Percentiles rank a stretch among this genome's conserved stretches.
phyloP scores from a whole-genome alignment of 768 basidiomycete species.

The Lactarius akahatsu region DNA sequence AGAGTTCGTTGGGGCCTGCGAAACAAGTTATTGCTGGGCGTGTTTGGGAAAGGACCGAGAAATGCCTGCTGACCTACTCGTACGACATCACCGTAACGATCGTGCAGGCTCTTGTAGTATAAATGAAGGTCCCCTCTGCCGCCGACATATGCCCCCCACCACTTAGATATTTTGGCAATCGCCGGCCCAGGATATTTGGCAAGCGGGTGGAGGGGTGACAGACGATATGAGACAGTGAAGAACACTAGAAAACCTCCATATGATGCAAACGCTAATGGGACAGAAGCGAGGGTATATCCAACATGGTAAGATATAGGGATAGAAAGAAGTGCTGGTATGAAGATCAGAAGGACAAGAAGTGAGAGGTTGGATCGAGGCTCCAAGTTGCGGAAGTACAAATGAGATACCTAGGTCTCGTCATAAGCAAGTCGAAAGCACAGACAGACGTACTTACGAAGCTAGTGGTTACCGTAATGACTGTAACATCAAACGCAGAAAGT shows the following conservation, averaged over 20 bases:
- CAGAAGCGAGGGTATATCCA: background rate
- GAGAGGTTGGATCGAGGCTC: slow-evolving; percentile 11
- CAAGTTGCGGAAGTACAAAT: slow-evolving; percentile 10
- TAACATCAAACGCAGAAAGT: background rate
- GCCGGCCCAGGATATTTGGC: slow-evolving; percentile 51
- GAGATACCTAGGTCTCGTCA: background rate
- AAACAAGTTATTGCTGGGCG: background rate
- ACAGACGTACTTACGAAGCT: slow-evolving; percentile 1
- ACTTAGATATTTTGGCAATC: slow-evolving; percentile 43
- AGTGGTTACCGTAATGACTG: background rate
- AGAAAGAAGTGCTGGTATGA: slow-evolving; percentile 16
- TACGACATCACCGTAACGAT: slow-evolving; percentile 39
- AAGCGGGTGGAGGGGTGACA: slow-evolving; percentile 55
- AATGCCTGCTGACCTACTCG: slow-evolving; percentile 37
- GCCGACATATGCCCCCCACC: slow-evolving; percentile 40
- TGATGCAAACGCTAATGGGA: slow-evolving; percentile 10
- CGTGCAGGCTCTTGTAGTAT: slow-evolving; percentile 35
- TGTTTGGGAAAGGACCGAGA: background rate
- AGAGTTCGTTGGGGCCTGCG: slow-evolving; percentile 19
- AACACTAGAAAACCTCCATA: slow-evolving; percentile 2
- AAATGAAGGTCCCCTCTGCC: slow-evolving; percentile 39
- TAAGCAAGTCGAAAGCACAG: background rate
- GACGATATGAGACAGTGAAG: slow-evolving; percentile 40
- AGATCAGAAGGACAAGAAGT: slow-evolving; percentile 4
- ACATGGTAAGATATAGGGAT: background rate